Percentiles rank a stretch among this genome's conserved stretches.
Conservation (phyloP, 2,329 filamentous ascomycete genomes). For the Ophiostoma sp. region DNA sequence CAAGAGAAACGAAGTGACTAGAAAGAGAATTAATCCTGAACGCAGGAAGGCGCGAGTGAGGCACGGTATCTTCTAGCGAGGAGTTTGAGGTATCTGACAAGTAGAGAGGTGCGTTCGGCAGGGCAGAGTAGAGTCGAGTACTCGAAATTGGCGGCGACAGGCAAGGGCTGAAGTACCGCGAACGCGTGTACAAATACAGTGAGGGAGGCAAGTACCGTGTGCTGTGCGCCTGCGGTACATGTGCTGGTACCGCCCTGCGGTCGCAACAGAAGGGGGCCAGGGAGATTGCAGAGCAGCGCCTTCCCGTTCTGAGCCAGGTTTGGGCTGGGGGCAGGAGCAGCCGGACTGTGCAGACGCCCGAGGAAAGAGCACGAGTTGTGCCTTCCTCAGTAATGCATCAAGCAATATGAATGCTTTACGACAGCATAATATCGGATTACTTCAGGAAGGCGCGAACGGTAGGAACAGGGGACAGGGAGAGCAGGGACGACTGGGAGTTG, state of each 20-base stretch:
- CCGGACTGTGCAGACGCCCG: neutral
- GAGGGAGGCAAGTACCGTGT: neutral
- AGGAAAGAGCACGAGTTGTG: neutral
- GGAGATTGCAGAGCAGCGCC: neutral
- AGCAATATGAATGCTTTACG: neutral
- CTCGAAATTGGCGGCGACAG: slow-evolving; percentile 19
- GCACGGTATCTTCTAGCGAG: neutral
- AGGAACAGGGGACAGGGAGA: no score
- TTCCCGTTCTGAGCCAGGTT: slow-evolving; percentile 2
- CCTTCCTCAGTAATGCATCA: neutral
- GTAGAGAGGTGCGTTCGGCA: neutral
- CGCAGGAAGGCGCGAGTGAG: slow-evolving; percentile 13
- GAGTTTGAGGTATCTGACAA: neutral
- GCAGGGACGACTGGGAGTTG: no score
- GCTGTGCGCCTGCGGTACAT: slow-evolving; percentile 5
- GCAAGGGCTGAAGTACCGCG: slow-evolving; percentile 19
- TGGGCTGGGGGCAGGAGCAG: neutral
- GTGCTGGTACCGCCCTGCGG: neutral
- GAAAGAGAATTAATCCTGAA: slow-evolving; percentile 2
- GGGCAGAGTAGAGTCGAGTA: neutral
- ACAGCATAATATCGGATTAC: no score
- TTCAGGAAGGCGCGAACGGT: neutral
- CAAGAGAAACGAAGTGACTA: slow-evolving; percentile 9
- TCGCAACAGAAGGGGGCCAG: neutral
- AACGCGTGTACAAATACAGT: slow-evolving; percentile 11